These are phyloP conservation scores for Sphaerobolus stellatus DNA, from an alignment of 1,284 basidiomycete genomes.

Conservation along the genomic window DNA sequence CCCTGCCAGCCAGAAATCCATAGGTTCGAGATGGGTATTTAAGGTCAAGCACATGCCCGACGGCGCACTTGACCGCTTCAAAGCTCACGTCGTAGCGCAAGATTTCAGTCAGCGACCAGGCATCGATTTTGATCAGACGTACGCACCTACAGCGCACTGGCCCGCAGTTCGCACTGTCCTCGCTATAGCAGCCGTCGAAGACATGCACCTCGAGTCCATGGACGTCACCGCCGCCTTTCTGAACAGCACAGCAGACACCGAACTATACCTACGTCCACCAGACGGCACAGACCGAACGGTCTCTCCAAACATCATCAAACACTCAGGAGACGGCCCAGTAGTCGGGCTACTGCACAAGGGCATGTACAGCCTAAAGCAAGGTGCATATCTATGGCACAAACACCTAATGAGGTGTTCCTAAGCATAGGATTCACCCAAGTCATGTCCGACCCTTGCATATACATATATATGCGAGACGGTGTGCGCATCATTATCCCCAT, in stretches of 20 bases:
- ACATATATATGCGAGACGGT: constrained; percentile 1
- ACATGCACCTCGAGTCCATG: constrained; percentile 36
- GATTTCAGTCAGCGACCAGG: constrained; percentile 21
- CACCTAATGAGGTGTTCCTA: constrained; percentile 24
- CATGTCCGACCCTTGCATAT: constrained; percentile 1
- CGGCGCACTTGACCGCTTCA: constrained; percentile 4
- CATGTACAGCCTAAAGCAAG: constrained; percentile 41
- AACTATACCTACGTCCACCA: too few species aligned
- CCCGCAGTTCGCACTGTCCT: constrained; percentile 23
- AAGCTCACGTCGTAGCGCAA: constrained; percentile 12
- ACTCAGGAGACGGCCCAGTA: not conserved
- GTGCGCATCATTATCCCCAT: constrained; percentile 20
- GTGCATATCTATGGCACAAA: constrained; percentile 34
- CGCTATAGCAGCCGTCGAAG: constrained; percentile 25
- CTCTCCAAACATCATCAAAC: too few species aligned
- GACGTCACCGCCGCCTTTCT: constrained; percentile 37
- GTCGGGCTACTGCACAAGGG: constrained; percentile 19
- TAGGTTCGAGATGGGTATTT: not conserved
- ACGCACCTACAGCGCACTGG: constrained; percentile 26
- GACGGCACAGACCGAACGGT: constrained; percentile 34
- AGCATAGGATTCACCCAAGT: constrained; percentile 10
- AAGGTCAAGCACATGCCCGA: not conserved
- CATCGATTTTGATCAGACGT: constrained; percentile 35
- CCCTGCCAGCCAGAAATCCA: not conserved
- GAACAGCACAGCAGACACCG: constrained; percentile 30